Evolutionary conservation across 306 rosid genomes (phyloP), one percentile per base, ranked within the genome.

Genomic region (Quercus robur): DNA sequence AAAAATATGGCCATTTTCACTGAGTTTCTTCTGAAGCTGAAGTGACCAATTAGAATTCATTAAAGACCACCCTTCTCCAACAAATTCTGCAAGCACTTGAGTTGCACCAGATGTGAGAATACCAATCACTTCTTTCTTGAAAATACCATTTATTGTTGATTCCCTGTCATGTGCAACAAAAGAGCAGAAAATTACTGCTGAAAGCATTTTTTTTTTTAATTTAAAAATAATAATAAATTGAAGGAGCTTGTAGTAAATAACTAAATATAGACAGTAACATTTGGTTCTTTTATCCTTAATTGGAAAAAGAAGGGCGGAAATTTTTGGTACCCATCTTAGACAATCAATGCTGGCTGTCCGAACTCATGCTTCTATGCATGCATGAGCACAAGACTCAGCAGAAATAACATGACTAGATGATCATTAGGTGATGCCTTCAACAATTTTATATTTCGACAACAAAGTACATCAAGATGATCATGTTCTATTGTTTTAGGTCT

Each of bases 1-100:
- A 77, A 80, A 81, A 49, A 46, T 33, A 77, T 28, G 38, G 57
- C 74, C 44, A 79, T 81, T 79, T 71, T 80, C 82, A 68, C 71
- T 75, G 18, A 26, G 61, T 19, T 30, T 73, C 49, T 68, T 62
- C 18, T 33, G 73, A 30, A 20, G 73, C 64, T 78, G 85, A 73
- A 87, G 70, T 28, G 49, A 76, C 90, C 86, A 84, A 17, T 63
- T 33, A 33, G 81, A 79, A 79, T 77, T 84, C 74, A 87, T 73
- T 73, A 87, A 44, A 74, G 84, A 79, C 88, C 81, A 84, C 49
- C 54, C 56, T 73, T 75, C 74, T 64, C 84, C 86, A 66, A 35
- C 74, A 56, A 76, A 62, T 58, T 79, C 90, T 69, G 84, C 84
- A 68, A 84, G 79, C 52, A 75, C 18, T 55, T 67, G 85, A 15